Percentiles rank a stretch among this genome's conserved stretches.
Conservation (phyloP, 169 alveolate genomes). For the Plasmodium yoelii region DNA sequence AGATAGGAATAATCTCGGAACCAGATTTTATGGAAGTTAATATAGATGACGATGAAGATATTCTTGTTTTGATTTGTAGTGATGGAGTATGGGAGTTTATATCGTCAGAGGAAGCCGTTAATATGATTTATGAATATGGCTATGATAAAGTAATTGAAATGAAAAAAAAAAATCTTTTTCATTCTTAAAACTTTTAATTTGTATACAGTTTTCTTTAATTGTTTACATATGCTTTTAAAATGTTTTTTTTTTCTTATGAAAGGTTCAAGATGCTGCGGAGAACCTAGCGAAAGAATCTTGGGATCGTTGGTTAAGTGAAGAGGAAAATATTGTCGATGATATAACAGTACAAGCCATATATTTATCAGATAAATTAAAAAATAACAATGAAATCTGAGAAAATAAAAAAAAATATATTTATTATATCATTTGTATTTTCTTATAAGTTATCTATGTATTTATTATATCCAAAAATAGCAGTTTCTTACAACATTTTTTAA, state of each 20-base stretch:
- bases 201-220: not conserved
- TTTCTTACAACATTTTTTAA: not conserved
- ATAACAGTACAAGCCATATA: constrained; percentile 85
- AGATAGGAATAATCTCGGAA: constrained; percentile 71
- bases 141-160: constrained; percentile 51
- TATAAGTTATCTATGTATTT: not conserved
- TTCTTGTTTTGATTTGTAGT: constrained; percentile 85
- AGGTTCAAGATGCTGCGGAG: constrained; percentile 86
- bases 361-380: constrained; percentile 75
- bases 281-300: constrained; percentile 89
- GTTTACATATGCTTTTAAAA: not conserved
- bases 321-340: constrained; percentile 91
- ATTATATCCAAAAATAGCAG: not conserved
- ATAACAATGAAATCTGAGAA: not conserved
- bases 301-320: constrained; percentile 91
- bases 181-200: not conserved
- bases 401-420: not conserved
- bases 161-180: not conserved
- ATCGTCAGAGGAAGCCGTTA: constrained; percentile 88
- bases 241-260: not conserved
- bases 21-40: constrained; percentile 59
- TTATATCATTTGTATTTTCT: not conserved
- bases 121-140: constrained; percentile 82
- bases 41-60: constrained; percentile 77
- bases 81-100: constrained; percentile 92